Evolutionary conservation across 2,329 filamentous ascomycete species (phyloP).

Genomic region (Cyphellophora europaea): DNA sequence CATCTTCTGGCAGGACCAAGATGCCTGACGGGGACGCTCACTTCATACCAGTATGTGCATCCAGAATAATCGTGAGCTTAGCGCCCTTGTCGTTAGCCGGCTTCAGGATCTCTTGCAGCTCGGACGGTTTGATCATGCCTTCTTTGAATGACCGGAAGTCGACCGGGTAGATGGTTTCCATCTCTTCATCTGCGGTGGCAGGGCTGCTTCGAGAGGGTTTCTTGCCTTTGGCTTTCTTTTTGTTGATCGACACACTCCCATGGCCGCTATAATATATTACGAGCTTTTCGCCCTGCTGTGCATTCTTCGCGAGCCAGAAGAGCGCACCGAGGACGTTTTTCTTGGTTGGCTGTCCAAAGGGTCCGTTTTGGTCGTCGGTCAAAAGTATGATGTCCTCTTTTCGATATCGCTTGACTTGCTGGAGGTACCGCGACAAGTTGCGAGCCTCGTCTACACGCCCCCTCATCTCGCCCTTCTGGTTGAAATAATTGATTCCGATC

Average conservation of each 20-base stretch:
- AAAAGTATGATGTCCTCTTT: neutral
- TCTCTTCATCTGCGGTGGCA: neutral
- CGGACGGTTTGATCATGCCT: conserved; percentile 1
- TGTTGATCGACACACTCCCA: neutral
- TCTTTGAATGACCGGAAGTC: conserved; percentile 1
- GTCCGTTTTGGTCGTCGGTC: conserved; percentile 1
- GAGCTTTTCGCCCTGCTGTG: neutral
- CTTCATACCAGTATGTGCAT: neutral
- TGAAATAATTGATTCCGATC: conserved; percentile 2
- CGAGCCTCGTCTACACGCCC: neutral
- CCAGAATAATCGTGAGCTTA: conserved; percentile 1
- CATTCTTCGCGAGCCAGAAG: conserved; percentile 1
- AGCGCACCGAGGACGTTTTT: conserved; percentile 1
- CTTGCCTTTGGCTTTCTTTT: neutral
- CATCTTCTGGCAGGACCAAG: neutral
- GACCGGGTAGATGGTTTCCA: conserved; percentile 2
- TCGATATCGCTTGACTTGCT: neutral
- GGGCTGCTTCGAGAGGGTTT: neutral
- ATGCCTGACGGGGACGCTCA: neutral
- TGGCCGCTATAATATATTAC: conserved; percentile 1
- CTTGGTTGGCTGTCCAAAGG: conserved; percentile 1
- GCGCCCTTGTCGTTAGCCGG: neutral
- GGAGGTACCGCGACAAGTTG: conserved; percentile 1
- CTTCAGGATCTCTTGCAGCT: conserved; percentile 1
- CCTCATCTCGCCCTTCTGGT: conserved; percentile 2